A percentile compares a stretch with the other conserved stretches of the same genome.
phyloP scores from a whole-genome alignment of 306 rosid genomes.

The Prinsepia uniflora region DNA sequence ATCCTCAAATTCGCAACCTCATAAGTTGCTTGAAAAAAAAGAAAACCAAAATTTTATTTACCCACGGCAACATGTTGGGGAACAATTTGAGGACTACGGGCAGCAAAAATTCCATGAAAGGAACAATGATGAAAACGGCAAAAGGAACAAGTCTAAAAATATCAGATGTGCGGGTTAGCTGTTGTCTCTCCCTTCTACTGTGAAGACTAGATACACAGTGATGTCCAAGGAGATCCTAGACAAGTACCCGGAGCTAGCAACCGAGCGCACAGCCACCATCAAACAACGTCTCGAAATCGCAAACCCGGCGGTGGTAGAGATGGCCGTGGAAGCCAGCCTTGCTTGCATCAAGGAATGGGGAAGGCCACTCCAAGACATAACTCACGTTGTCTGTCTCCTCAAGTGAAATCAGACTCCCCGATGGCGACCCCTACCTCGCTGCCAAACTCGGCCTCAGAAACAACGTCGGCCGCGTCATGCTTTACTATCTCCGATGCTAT shows the following conservation, averaged over 20 bases:
- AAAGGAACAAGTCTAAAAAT: no score
- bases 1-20: no score
- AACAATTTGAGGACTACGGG: no score
- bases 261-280: slow-evolving; percentile 83
- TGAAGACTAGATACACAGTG: slow-evolving; percentile 93
- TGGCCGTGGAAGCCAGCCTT: slow-evolving; percentile 75
- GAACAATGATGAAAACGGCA: no score
- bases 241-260: slow-evolving; percentile 75
- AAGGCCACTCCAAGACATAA: slow-evolving; percentile 63
- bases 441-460: slow-evolving; percentile 60
- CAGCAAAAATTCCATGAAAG: no score
- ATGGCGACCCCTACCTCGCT: slow-evolving; percentile 84
- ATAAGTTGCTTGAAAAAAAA: no score
- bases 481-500: slow-evolving; percentile 84
- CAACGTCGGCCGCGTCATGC: slow-evolving; percentile 72
- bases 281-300: slow-evolving; percentile 80
- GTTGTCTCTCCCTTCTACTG: no score
- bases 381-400: slow-evolving; percentile 90
- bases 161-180: no score
- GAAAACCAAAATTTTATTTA: no score
- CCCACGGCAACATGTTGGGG: no score
- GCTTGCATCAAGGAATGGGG: slow-evolving; percentile 94
- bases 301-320: slow-evolving; percentile 80
- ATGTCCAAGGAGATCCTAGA: slow-evolving; percentile 96
- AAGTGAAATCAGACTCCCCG: slow-evolving; percentile 80